Percentiles rank a stretch among this genome's conserved stretches.
Conservation (phyloP, 2,329 filamentous ascomycete genomes). For the Colletotrichum noveboracense region DNA sequence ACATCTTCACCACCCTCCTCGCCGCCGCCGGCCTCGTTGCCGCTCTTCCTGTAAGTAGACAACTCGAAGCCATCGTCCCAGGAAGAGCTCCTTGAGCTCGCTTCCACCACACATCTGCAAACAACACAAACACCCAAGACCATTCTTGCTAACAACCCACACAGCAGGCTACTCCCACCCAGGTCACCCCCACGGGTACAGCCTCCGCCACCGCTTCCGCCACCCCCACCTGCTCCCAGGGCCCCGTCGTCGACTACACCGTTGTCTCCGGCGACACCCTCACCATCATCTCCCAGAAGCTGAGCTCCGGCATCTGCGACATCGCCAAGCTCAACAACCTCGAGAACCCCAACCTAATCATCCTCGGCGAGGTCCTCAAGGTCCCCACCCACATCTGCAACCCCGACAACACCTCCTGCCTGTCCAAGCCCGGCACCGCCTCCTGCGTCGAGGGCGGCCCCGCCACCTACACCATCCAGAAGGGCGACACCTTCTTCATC, state of each 20-base stretch:
- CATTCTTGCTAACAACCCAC: neutral
- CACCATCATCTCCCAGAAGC: neutral
- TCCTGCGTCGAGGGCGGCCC: neutral
- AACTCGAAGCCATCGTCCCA: neutral
- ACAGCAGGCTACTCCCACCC: neutral
- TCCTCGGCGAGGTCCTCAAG: neutral
- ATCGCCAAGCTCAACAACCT: neutral
- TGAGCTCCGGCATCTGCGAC: constrained; percentile 16
- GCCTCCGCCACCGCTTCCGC: neutral
- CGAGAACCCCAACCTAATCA: neutral
- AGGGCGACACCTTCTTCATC: constrained; percentile 11
- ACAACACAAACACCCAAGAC: neutral
- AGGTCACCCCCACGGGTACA: neutral
- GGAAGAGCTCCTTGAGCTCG: neutral
- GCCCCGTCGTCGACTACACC: neutral
- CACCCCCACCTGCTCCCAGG: neutral
- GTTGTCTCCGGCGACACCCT: constrained; percentile 1
- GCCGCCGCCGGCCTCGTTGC: neutral
- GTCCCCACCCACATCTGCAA: constrained; percentile 5
- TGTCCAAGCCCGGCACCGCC: neutral
- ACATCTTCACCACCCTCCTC: constrained; percentile 2
- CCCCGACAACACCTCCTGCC: constrained; percentile 17
- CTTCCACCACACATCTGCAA: neutral
- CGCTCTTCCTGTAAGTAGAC: neutral
- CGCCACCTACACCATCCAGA: neutral